Base-by-base conservation (phyloP, 2,329 filamentous ascomycete species). In the Alternaria angustiovoidea region DNA sequence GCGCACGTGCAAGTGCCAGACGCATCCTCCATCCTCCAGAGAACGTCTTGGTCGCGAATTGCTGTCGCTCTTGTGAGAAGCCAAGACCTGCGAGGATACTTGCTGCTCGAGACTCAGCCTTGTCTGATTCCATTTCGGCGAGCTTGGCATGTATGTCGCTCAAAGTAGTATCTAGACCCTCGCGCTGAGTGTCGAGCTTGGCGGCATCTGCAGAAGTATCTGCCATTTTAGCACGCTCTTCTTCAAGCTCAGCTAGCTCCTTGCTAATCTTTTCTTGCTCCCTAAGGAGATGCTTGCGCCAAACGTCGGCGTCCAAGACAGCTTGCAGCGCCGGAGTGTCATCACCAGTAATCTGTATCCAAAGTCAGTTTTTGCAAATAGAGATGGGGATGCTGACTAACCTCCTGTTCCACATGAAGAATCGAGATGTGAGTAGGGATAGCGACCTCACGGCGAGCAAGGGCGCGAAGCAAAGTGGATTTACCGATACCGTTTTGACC, bases 11-110 rank as follows among this genome's bases (percentile, higher is more conserved):
- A 64, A 99, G 86, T 14, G 95, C 95, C 74, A 99, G 83, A 84
- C 95, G 91, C 95, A 99, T 99, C 81, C 95, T 89, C 95, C 95
- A 99, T 91, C 95, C 95, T 86, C 95, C 95, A 54, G 95, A 99
- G 82, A 99, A 99, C 5, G 94, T 98, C 85, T 92, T 98, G 55
- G 95, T 99, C 16, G 95, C 90, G 76, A 87, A 93, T 71, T 96
- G 91, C 76, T 99, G 95, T 66, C 93, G 87, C 80, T 98, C 95
- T 20, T 92, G 80, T 0, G 95, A 98, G 86, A 99, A 99, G 70
- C 95, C 95, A 59, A 99, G 89, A 87, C 95, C 95, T 61, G 95
- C 94, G 54, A 99, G 85, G 75, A 99, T 99, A 80, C 92, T 97
- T 51, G 95, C 95, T 47, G 95, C 95, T 75, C 95, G 87, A 65